A percentile compares a stretch with the other conserved stretches of the same genome.
phyloP scores from a whole-genome alignment of 306 rosid genomes.

The Oemleria cerasiformis region DNA sequence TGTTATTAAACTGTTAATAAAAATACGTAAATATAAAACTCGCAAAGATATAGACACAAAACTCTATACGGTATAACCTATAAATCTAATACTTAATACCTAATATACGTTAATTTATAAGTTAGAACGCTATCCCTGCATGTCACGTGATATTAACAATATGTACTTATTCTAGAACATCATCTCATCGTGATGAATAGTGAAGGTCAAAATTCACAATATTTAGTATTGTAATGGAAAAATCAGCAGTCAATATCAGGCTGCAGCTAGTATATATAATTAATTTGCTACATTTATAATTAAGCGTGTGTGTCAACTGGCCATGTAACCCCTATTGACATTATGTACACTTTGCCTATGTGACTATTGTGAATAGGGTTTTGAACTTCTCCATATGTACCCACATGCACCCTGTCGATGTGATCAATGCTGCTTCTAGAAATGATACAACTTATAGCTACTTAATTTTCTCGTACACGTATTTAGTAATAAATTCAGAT shows the following conservation, averaged over 20 bases:
- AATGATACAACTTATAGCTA: not conserved
- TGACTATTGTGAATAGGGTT: constrained; percentile 8
- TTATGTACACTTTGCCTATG: not conserved
- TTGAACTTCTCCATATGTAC: not conserved
- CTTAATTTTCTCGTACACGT: too few species aligned
- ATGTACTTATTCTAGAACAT: not conserved
- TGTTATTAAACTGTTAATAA: not conserved
- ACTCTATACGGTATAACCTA: too few species aligned
- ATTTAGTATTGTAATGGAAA: constrained; percentile 1
- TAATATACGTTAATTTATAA: too few species aligned
- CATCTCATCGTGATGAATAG: not conserved
- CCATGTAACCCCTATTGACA: not conserved
- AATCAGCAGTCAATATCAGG: not conserved
- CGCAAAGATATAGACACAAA: too few species aligned
- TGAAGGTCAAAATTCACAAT: not conserved
- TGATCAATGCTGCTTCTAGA: constrained; percentile 1
- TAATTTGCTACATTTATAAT: not conserved
- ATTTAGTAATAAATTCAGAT: too few species aligned
- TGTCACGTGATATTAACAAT: too few species aligned
- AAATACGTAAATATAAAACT: fast-evolving
- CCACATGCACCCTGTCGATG: constrained; percentile 14
- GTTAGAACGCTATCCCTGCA: too few species aligned
- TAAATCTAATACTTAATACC: too few species aligned
- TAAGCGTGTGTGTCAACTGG: not conserved
- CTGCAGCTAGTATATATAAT: not conserved